Percentiles rank a stretch among this genome's conserved stretches.
Conservation (phyloP, 768 basidiomycete genomes). For the Calocera cornea region DNA sequence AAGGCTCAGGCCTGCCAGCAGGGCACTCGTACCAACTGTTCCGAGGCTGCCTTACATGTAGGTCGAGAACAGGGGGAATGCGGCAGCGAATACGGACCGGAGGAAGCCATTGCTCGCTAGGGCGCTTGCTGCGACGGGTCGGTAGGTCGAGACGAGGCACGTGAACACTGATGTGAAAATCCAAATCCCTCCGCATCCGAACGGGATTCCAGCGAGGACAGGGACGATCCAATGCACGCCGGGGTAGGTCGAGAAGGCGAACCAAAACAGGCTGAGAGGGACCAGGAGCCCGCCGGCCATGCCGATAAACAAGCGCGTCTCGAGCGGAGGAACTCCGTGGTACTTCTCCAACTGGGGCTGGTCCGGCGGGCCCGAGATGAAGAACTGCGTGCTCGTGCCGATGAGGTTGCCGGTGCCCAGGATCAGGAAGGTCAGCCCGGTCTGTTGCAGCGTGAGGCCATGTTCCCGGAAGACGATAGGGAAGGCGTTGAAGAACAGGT, state of each 20-base stretch:
- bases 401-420: slow-evolving; percentile 7
- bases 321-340: slow-evolving; percentile 37
- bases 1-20: slow-evolving; percentile 49
- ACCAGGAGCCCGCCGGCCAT: slow-evolving; percentile 53
- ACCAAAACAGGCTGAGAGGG: slow-evolving; percentile 43
- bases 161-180: slow-evolving; percentile 58
- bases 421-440: slow-evolving; percentile 9
- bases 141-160: slow-evolving; percentile 39
- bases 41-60: slow-evolving; percentile 43
- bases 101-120: slow-evolving; percentile 51
- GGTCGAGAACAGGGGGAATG: slow-evolving; percentile 40
- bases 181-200: slow-evolving; percentile 45
- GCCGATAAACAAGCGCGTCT: slow-evolving; percentile 51
- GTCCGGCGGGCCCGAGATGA: not conserved
- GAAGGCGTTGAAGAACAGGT: not conserved
- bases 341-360: too few species aligned
- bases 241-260: slow-evolving; percentile 41
- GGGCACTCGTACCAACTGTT: slow-evolving; percentile 55
- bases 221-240: slow-evolving; percentile 37
- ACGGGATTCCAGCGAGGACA: slow-evolving; percentile 33
- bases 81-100: slow-evolving; percentile 35
- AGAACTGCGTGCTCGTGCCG: not conserved
- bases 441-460: too few species aligned
- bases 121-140: slow-evolving; percentile 43
- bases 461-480: slow-evolving; percentile 8